Conservation (phyloP, 1,284 basidiomycete species). For the Crepidotus sp. region DNA sequence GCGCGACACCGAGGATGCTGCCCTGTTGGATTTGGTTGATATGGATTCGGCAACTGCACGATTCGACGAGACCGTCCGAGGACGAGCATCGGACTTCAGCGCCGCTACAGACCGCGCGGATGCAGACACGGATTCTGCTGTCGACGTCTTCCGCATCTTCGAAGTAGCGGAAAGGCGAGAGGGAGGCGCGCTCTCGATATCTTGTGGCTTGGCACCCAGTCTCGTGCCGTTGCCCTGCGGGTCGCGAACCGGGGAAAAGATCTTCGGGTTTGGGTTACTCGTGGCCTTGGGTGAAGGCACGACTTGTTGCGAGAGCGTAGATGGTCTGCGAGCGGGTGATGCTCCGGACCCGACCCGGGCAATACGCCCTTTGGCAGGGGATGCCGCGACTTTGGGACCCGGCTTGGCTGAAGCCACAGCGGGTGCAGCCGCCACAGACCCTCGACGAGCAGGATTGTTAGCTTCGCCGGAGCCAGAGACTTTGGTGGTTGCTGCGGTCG, state of each 20-base stretch:
- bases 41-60: constrained; percentile 18
- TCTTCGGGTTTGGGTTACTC: constrained; percentile 7
- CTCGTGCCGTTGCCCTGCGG: constrained; percentile 32
- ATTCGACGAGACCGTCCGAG: constrained; percentile 21
- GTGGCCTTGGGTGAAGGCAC: constrained; percentile 19
- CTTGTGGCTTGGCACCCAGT: neutral
- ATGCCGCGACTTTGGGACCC: constrained; percentile 1
- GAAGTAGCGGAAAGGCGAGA: constrained; percentile 13
- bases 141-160: constrained; percentile 8
- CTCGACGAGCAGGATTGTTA: constrained; percentile 12
- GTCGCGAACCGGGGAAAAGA: constrained; percentile 34
- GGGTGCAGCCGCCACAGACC: constrained; percentile 12
- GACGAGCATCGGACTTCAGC: neutral
- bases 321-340: constrained; percentile 9
- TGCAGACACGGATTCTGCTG: constrained; percentile 10
- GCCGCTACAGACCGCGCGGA: constrained; percentile 10
- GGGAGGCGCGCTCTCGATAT: neutral
- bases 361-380: constrained; percentile 8
- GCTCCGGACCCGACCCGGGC: constrained; percentile 2
- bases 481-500: neutral
- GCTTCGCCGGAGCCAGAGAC: constrained; percentile 3
- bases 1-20: constrained; percentile 23
- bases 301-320: neutral
- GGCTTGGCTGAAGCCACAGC: constrained; percentile 14
- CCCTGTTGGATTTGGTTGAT: constrained; percentile 18